Percentiles rank a stretch among this genome's conserved stretches.
Conservation (phyloP, 768 basidiomycete genomes). For the Exidia glandulosa region DNA sequence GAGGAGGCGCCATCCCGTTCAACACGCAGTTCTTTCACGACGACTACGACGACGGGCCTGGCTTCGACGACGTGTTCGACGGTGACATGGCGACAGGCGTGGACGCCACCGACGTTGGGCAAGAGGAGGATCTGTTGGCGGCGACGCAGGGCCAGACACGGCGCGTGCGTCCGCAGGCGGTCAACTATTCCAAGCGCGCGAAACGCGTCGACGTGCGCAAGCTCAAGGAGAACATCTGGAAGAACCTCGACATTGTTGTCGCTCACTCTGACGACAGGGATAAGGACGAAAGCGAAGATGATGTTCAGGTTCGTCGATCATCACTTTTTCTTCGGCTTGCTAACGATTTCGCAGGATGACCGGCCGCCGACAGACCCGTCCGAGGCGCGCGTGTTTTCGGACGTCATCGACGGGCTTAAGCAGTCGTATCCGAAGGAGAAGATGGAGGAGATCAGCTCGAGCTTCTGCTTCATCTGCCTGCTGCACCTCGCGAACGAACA, state of each 20-base stretch:
- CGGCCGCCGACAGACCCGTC: constrained; percentile 45
- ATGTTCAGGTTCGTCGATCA: constrained; percentile 13
- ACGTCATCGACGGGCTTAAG: constrained; percentile 75
- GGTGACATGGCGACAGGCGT: constrained; percentile 33
- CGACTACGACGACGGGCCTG: constrained; percentile 62
- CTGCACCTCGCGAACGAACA: constrained; percentile 95
- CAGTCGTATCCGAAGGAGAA: constrained; percentile 82
- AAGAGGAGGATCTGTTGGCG: constrained; percentile 81
- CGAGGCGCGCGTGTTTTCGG: constrained; percentile 60
- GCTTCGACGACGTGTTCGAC: constrained; percentile 53
- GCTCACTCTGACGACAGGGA: constrained; percentile 21
- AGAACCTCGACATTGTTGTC: constrained; percentile 69
- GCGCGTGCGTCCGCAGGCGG: constrained; percentile 74
- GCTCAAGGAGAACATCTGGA: constrained; percentile 98
- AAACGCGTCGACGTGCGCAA: constrained; percentile 95
- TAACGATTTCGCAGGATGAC: constrained; percentile 44
- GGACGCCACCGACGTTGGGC: constrained; percentile 39
- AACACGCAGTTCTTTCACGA: constrained; percentile 97
- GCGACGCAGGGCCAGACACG: constrained; percentile 67
- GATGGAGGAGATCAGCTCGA: constrained; percentile 97
- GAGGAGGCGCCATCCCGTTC: constrained; percentile 63
- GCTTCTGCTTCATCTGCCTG: constrained; percentile 98
- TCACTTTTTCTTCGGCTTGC: not conserved
- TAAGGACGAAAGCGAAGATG: constrained; percentile 31
- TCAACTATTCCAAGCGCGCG: constrained; percentile 90